Evolutionary conservation across 805 yeast genomes (phyloP), one percentile per base, ranked within the genome.

Genomic region (Pichia gijzeniarum): DNA sequence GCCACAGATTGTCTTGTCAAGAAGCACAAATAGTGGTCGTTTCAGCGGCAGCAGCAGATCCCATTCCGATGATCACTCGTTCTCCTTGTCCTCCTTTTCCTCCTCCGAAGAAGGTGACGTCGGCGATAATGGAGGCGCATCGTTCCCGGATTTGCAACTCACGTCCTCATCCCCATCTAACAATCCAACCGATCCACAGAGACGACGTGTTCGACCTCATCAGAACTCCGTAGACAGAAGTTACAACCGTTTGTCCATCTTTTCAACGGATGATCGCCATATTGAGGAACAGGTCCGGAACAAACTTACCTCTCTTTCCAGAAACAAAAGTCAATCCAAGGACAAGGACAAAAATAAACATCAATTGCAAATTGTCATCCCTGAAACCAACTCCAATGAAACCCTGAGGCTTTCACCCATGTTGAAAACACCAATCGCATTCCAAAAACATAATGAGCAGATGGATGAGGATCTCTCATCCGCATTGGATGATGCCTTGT

Each of bases 401-500:
- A 20, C 37, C 2, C 28, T 41, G 14, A 21, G 25, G 16, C n/a
- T 36, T 13, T 37, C 45, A 8, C 40, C 47, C 10, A 40, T 17
- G 4, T 31, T 35, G 18, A 22, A 25, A 7, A 38, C 30, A 9
- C 19, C 35, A 10, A 25, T 25, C 4, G n/a, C 45, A 2, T 19
- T 41, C 6, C 22, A 30, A 12, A 30, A 30, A 22, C 35, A 44
- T 9, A 20, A 37, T 3, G 45, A 44, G 9, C 44, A 47, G 5
- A 35, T 41, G 5, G 35, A 37, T 14, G 36, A 50, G 7, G 50
- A 47, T 35, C 31, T 50, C 8, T 36, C 40, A 22, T 42, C 42
- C 8, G 47, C 47, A 8, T 38, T 50, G 19, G 43, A 50, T 31
- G 50, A 45, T 31, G 46, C 49, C 10, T 21, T 43, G 19, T 46